These are phyloP conservation scores for Schizosaccharomyces japonicus DNA, from an alignment of 805 yeast genomes.

Conservation along the genomic window DNA sequence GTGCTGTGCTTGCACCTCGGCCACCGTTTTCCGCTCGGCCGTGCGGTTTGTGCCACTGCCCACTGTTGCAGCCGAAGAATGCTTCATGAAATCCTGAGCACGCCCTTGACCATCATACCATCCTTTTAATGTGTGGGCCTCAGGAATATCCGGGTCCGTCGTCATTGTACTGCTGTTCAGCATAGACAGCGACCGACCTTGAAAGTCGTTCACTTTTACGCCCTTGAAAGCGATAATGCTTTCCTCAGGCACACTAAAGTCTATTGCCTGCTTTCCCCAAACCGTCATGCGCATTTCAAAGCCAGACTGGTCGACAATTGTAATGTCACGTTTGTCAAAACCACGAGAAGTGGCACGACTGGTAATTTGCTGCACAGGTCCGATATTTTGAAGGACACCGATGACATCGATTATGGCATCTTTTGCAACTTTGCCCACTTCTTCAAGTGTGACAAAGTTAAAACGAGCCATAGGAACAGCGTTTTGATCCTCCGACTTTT, in stretches of 20 bases:
- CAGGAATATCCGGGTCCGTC: constrained; percentile 70
- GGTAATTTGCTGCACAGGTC: constrained; percentile 51
- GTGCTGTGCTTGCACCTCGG: constrained; percentile 38
- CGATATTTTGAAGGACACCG: constrained; percentile 61
- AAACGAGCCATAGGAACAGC: constrained; percentile 61
- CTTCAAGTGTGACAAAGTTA: constrained; percentile 45
- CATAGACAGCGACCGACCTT: constrained; percentile 62
- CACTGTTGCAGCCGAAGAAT: constrained; percentile 11
- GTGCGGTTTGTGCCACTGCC: constrained; percentile 19
- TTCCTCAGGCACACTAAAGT: constrained; percentile 48
- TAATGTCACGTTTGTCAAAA: constrained; percentile 73
- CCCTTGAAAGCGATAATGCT: constrained; percentile 73
- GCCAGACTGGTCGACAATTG: constrained; percentile 64
- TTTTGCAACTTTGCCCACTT: constrained; percentile 41
- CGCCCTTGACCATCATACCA: constrained; percentile 79
- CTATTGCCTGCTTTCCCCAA: constrained; percentile 75
- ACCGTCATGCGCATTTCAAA: constrained; percentile 55
- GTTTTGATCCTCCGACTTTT: constrained; percentile 34
- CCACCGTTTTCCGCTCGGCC: constrained; percentile 39
- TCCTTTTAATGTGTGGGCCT: constrained; percentile 70
- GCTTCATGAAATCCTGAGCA: constrained; percentile 19
- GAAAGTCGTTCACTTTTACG: constrained; percentile 67
- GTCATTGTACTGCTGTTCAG: constrained; percentile 54
- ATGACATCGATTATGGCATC: constrained; percentile 63
- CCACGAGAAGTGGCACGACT: constrained; percentile 77